These are phyloP conservation scores for Alternaria triticimaculans DNA, from an alignment of 2,329 filamentous ascomycete species.

Conservation along the genomic window DNA sequence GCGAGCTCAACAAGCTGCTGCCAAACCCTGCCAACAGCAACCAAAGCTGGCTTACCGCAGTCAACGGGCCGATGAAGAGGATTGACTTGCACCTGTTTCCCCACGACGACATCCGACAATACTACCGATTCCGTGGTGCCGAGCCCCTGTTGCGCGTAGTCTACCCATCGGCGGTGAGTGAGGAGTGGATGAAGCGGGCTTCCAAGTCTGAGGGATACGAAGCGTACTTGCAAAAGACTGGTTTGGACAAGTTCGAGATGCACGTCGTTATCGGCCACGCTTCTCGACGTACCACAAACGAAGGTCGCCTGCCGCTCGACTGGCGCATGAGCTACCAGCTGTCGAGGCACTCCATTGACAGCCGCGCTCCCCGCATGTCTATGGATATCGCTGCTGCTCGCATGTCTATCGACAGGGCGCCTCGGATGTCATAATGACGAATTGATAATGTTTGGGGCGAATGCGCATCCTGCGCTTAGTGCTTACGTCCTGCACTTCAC, in stretches of 20 bases:
- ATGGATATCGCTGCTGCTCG: conserved; percentile 14
- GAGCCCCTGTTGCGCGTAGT: conserved; percentile 21
- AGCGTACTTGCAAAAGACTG: conserved; percentile 12
- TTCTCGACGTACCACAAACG: conserved; percentile 14
- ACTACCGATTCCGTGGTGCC: conserved; percentile 22
- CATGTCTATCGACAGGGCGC: conserved; percentile 12
- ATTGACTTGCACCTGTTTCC: conserved; percentile 19
- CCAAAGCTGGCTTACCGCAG: conserved; percentile 13
- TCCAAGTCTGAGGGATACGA: conserved; percentile 18
- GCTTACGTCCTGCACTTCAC: neutral
- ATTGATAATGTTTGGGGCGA: conserved; percentile 4
- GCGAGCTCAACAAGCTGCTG: conserved; percentile 19
- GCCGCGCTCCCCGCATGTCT: conserved; percentile 9
- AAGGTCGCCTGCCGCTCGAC: conserved; percentile 17
- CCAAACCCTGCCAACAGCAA: conserved; percentile 7
- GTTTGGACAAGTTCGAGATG: conserved; percentile 15
- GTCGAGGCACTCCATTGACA: conserved; percentile 8
- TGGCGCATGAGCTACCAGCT: conserved; percentile 20
- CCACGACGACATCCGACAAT: conserved; percentile 19
- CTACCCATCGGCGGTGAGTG: conserved; percentile 15
- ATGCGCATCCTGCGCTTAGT: neutral
- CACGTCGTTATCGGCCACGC: conserved; percentile 21
- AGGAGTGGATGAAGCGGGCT: conserved; percentile 20
- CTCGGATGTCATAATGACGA: conserved; percentile 5
- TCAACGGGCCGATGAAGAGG: conserved; percentile 19